phyloP scores from a whole-genome alignment of 2,329 filamentous ascomycete genomes.

The Xylariaceae sp. region DNA sequence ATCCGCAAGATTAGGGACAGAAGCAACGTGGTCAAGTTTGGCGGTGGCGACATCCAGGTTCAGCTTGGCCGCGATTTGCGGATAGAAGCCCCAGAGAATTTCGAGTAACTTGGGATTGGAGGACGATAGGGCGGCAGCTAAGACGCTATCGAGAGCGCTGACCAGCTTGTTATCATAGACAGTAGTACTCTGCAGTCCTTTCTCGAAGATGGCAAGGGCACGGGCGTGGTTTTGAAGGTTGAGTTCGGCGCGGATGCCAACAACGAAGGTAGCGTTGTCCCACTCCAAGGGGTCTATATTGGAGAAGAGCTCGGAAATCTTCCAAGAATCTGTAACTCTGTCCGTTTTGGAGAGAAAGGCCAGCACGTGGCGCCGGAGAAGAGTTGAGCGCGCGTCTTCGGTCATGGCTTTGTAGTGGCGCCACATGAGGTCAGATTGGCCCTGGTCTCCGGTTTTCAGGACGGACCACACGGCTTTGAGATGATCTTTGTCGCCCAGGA shows the following conservation, averaged over 20 bases:
- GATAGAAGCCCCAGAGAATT: conserved; percentile 24
- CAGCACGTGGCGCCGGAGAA: conserved; percentile 33
- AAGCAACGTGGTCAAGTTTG: conserved; percentile 20
- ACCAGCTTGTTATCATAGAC: conserved; percentile 28
- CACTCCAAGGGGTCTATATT: conserved; percentile 35
- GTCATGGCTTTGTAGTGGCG: conserved; percentile 38
- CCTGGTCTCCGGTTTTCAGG: conserved; percentile 14
- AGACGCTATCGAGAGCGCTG: conserved; percentile 41
- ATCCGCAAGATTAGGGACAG: conserved; percentile 24
- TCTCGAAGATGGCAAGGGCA: conserved; percentile 40
- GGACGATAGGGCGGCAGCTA: conserved; percentile 37
- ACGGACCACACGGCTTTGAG: conserved; percentile 16
- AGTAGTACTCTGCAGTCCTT: conserved; percentile 29
- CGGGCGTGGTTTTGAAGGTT: conserved; percentile 34
- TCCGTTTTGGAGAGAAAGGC: conserved; percentile 41
- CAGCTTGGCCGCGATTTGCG: conserved; percentile 23
- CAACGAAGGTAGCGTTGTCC: conserved; percentile 38
- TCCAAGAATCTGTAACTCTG: conserved; percentile 41
- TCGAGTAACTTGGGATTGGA: conserved; percentile 16
- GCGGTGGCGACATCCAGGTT: conserved; percentile 26
- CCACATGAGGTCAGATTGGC: conserved; percentile 39
- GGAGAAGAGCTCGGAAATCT: conserved; percentile 43
- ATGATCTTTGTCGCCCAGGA: conserved; percentile 6
- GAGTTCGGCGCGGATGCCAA: conserved; percentile 41
- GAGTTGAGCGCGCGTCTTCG: conserved; percentile 23